Conservation (phyloP, 192 early-diverging fungal species). For the Phycomyces nitens region DNA sequence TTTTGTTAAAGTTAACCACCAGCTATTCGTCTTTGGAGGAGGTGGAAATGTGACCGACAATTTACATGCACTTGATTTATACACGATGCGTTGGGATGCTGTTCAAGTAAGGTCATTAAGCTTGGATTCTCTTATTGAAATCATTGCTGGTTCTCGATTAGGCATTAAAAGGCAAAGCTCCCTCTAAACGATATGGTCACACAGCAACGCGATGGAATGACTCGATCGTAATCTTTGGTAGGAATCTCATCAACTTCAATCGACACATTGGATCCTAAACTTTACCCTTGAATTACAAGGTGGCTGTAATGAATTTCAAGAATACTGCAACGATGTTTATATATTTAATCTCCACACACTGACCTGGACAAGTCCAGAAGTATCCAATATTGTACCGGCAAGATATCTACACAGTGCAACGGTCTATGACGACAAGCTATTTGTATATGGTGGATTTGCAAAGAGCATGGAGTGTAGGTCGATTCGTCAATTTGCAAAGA, state of each 20-base stretch:
- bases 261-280: no score
- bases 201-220: constrained; percentile 54
- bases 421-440: constrained; percentile 57
- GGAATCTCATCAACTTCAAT: constrained; percentile 5
- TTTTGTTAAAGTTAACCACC: constrained; percentile 48
- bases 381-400: constrained; percentile 43
- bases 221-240: constrained; percentile 53
- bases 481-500: no score
- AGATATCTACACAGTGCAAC: constrained; percentile 56
- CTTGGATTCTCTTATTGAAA: no score
- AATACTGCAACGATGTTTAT: constrained; percentile 57
- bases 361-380: constrained; percentile 53
- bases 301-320: constrained; percentile 47
- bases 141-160: constrained; percentile 5
- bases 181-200: constrained; percentile 56
- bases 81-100: constrained; percentile 47
- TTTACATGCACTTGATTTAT: constrained; percentile 48
- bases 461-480: constrained; percentile 51
- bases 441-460: constrained; percentile 57
- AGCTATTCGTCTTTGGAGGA: constrained; percentile 51
- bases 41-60: constrained; percentile 57
- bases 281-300: no score
- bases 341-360: constrained; percentile 49
- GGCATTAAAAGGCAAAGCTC: constrained; percentile 45
- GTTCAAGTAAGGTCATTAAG: constrained; percentile 42